Evolutionary conservation across 2,329 filamentous ascomycete species (phyloP), one percentile per base, ranked within the genome.

Genomic region (Ascochyta rabiei): DNA sequence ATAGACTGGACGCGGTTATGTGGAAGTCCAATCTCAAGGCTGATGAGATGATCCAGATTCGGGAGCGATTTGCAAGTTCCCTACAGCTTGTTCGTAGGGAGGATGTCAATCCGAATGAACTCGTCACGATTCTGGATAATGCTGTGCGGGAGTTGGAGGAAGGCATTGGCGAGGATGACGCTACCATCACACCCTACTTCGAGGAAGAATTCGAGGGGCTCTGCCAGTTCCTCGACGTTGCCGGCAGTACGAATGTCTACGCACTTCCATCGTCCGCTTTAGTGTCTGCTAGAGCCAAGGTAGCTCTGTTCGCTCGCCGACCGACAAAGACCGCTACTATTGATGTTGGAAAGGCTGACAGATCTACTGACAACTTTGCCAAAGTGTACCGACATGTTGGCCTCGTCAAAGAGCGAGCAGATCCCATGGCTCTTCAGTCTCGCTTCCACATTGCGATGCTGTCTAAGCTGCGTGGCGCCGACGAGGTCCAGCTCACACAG

Each of bases 1-100:
- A 78, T 45, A 70, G 72, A 37, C 79, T 83, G 46, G 81, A 83
- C 60, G 50, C 60, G 1, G 37, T 70, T 2, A 74, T 75, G 62
- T 77, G 74, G 74, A 70, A 63, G 40, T 71, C 69, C 1, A 62
- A 55, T 35, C 52, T 73, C 30, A 66, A 60, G 2, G 53, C 74
- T 2, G 64, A 70, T 38, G 72, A 76, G 47, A 70, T 76, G 64
- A 61, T 69, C 10, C 69, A 73, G 33, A 70, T 76, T 42, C 60
- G 73, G 19, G 69, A 70, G 55, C 59, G 73, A 6, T 68, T 77
- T 33, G 58, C 66, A 7, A 69, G 66, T 39, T 71, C 74, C 2
- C 44, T 76, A 9, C 63, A 69, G 15, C 63, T 74, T n/a, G 67
- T 71, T 1, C 64, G 66, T 16, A 52, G 35, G n/a, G 57, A 71